Percentiles rank a stretch among this genome's conserved stretches.
phyloP scores from a whole-genome alignment of 106 monocot genomes.

The Acorus gramineus region DNA sequence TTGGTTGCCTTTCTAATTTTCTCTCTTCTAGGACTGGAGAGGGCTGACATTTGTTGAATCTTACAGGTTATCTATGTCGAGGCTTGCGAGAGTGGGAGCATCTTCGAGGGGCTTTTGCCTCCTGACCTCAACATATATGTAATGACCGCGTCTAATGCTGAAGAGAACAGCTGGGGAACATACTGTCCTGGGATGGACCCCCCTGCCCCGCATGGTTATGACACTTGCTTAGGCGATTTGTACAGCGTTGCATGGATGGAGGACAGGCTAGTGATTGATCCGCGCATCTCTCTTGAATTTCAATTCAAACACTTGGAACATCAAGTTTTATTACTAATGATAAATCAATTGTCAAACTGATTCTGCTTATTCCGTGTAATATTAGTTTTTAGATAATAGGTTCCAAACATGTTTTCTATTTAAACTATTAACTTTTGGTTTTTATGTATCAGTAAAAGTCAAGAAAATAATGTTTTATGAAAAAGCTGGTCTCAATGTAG shows the following conservation, averaged over 20 bases:
- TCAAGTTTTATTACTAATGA: not conserved
- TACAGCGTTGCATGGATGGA: slow-evolving; percentile 96
- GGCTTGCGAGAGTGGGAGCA: slow-evolving; percentile 90
- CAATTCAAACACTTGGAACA: not conserved
- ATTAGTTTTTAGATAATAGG: too few species aligned
- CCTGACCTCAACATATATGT: slow-evolving; percentile 75
- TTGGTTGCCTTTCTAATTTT: not conserved
- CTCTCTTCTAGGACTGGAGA: too few species aligned
- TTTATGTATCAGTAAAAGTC: too few species aligned
- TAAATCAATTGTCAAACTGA: too few species aligned
- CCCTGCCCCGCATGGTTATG: slow-evolving; percentile 49
- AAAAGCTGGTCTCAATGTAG: too few species aligned
- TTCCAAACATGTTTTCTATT: too few species aligned
- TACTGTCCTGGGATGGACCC: slow-evolving; percentile 78
- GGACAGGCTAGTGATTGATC: slow-evolving; percentile 45
- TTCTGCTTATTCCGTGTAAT: too few species aligned
- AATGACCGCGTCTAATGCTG: slow-evolving; percentile 83
- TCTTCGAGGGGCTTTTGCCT: slow-evolving; percentile 80
- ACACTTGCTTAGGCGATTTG: slow-evolving; percentile 79
- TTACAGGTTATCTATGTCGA: slow-evolving; percentile 82
- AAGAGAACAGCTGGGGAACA: slow-evolving; percentile 79
- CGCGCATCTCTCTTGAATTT: not conserved
- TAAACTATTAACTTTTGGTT: too few species aligned
- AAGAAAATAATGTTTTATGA: too few species aligned
- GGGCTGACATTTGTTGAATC: too few species aligned